Evolutionary conservation across 192 early-diverging fungal species (phyloP).

Genomic region (Tieghemiomyces parasiticus): DNA sequence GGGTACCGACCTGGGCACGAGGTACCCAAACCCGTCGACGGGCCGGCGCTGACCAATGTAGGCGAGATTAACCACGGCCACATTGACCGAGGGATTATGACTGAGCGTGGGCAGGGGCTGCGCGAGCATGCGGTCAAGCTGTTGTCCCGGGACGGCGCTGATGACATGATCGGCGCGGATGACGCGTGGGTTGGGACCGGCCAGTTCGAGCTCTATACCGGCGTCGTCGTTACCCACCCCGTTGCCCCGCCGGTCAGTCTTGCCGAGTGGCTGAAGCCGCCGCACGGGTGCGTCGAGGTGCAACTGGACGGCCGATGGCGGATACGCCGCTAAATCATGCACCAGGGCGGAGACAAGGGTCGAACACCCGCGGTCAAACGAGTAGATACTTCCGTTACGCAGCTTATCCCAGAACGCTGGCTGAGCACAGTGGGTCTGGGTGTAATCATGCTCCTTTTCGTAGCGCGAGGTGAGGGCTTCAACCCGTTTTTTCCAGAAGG

Average conservation of each 20-base stretch:
- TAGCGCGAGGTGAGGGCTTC: slow-evolving; percentile 14
- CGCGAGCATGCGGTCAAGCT: slow-evolving; percentile 30
- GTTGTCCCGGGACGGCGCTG: slow-evolving; percentile 43
- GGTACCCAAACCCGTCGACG: slow-evolving; percentile 79
- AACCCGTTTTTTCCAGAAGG: slow-evolving; percentile 18
- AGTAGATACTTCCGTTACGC: slow-evolving; percentile 56
- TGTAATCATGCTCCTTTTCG: slow-evolving; percentile 13
- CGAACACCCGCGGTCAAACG: slow-evolving; percentile 68
- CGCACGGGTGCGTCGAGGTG: slow-evolving; percentile 26
- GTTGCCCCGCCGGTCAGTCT: too few species aligned
- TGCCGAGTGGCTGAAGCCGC: slow-evolving; percentile 19
- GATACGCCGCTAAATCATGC: slow-evolving; percentile 24
- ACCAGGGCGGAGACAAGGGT: slow-evolving; percentile 43
- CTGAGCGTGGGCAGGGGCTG: slow-evolving; percentile 28
- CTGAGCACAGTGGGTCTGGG: slow-evolving; percentile 19
- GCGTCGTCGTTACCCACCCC: too few species aligned
- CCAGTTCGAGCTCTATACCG: slow-evolving; percentile 17
- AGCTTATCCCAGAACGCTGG: slow-evolving; percentile 41
- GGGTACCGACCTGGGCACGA: slow-evolving; percentile 54
- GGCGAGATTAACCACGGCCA: slow-evolving; percentile 74
- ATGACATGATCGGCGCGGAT: slow-evolving; percentile 44
- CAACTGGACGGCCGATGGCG: slow-evolving; percentile 38
- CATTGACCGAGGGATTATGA: slow-evolving; percentile 51
- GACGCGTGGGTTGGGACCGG: slow-evolving; percentile 12
- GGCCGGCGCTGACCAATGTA: slow-evolving; percentile 37